Percentiles rank a stretch among this genome's conserved stretches.
phyloP scores from a whole-genome alignment of 768 basidiomycete species.

The Hygrocybe punicea region DNA sequence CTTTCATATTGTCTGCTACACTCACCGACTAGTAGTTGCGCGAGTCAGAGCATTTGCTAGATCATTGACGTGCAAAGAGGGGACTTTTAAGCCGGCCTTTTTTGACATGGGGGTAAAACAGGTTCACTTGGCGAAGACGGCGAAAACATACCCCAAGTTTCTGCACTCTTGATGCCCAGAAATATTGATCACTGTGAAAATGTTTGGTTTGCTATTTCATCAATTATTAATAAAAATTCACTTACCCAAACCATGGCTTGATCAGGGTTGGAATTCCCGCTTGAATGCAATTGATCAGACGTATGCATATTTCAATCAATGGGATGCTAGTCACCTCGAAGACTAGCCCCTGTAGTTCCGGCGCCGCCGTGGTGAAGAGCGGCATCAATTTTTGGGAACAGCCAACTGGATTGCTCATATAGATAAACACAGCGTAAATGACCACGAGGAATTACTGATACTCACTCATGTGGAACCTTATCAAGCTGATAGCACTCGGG shows the following conservation, averaged over 20 bases:
- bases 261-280: constrained; percentile 66
- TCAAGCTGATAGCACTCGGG: constrained; percentile 55
- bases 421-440: background rate
- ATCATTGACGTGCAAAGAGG: constrained; percentile 45
- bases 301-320: background rate
- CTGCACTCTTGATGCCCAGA: constrained; percentile 64
- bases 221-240: background rate
- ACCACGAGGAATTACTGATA: background rate
- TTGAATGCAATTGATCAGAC: background rate
- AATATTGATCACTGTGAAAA: constrained; percentile 52
- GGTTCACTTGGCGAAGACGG: background rate
- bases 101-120: background rate
- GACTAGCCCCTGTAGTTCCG: constrained; percentile 65
- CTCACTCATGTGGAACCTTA: constrained; percentile 59
- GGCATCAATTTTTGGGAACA: constrained; percentile 59
- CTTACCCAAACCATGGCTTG: constrained; percentile 58
- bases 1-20: background rate
- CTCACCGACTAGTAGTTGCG: constrained; percentile 53
- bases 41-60: constrained; percentile 52
- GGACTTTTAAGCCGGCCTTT: constrained; percentile 50
- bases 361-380: constrained; percentile 68
- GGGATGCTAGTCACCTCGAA: constrained; percentile 34
- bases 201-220: background rate
- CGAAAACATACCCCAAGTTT: constrained; percentile 50
- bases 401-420: constrained; percentile 33